A percentile compares a stretch with the other conserved stretches of the same genome.
phyloP scores from a whole-genome alignment of 345 rosid genomes.

The Sapria himalayana region DNA sequence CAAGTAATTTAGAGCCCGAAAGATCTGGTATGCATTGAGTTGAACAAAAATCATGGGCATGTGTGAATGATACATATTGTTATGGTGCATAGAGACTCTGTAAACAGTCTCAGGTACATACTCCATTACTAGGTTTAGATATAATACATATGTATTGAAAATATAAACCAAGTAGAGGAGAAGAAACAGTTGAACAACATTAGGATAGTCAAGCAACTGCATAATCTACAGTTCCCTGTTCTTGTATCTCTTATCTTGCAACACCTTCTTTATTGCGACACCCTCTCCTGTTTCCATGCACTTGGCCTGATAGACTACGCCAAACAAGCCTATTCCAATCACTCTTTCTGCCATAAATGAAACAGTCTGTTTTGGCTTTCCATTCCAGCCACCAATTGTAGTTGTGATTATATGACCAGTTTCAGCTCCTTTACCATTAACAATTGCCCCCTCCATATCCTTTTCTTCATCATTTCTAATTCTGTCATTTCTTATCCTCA shows the following conservation, averaged over 20 bases:
- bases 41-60: constrained; percentile 91
- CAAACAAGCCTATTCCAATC: constrained; percentile 92
- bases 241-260: constrained; percentile 93
- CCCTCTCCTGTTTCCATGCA: constrained; percentile 89
- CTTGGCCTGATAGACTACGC: constrained; percentile 95
- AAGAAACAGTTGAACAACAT: constrained; percentile 76
- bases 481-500: no score
- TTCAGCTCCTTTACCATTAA: constrained; percentile 78
- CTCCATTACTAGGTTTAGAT: constrained; percentile 89
- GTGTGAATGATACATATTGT: constrained; percentile 53
- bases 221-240: constrained; percentile 85
- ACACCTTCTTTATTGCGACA: constrained; percentile 94
- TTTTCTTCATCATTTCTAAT: no score
- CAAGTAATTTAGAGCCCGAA: no score
- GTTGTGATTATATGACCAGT: constrained; percentile 83
- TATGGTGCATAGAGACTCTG: constrained; percentile 62
- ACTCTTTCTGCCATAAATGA: constrained; percentile 87
- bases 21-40: constrained; percentile 85
- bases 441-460: constrained; percentile 85
- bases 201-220: constrained; percentile 86
- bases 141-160: constrained; percentile 91
- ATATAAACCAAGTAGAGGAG: constrained; percentile 74
- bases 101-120: constrained; percentile 83
- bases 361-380: constrained; percentile 79
- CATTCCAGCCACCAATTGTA: constrained; percentile 73